Evolutionary conservation across 768 basidiomycete species (phyloP).

Genomic region (Termitomyces titanicus): DNA sequence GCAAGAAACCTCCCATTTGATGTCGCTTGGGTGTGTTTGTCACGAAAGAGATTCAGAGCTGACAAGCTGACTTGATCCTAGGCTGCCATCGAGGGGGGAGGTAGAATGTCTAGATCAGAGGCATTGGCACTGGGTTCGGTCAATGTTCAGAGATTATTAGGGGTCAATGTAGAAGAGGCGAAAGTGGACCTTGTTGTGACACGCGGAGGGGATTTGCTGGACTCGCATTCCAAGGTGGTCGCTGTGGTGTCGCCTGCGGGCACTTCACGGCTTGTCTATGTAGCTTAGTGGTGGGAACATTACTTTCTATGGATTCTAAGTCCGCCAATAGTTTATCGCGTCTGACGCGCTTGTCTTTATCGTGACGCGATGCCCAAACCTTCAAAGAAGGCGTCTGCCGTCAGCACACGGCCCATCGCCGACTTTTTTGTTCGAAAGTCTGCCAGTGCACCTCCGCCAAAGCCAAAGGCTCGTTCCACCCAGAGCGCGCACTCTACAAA

Average conservation of each 20-base stretch:
- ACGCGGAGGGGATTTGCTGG: constrained; percentile 49
- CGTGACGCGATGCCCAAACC: constrained; percentile 26
- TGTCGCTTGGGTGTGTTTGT: constrained; percentile 65
- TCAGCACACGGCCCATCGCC: constrained; percentile 33
- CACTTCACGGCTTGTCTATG: too few species aligned
- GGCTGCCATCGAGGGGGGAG: constrained; percentile 43
- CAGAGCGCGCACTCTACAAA: constrained; percentile 10
- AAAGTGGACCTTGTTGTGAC: constrained; percentile 56
- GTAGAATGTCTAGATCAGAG: constrained; percentile 35
- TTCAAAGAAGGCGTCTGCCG: constrained; percentile 22
- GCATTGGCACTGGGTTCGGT: constrained; percentile 45
- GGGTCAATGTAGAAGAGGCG: constrained; percentile 27
- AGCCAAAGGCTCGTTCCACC: constrained; percentile 1
- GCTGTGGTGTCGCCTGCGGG: constrained; percentile 48
- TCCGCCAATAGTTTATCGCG: constrained; percentile 6
- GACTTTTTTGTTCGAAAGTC: constrained; percentile 42
- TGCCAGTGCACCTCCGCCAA: constrained; percentile 12
- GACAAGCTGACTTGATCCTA: constrained; percentile 14
- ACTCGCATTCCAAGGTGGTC: constrained; percentile 42
- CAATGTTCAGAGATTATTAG: constrained; percentile 40
- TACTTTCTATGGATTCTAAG: constrained; percentile 4
- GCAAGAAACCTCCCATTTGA: constrained; percentile 80
- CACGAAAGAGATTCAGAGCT: neutral
- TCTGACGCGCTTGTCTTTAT: constrained; percentile 10
- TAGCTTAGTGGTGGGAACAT: constrained; percentile 5